Conservation (phyloP, 306 rosid genomes). For the Medicago arabica region DNA sequence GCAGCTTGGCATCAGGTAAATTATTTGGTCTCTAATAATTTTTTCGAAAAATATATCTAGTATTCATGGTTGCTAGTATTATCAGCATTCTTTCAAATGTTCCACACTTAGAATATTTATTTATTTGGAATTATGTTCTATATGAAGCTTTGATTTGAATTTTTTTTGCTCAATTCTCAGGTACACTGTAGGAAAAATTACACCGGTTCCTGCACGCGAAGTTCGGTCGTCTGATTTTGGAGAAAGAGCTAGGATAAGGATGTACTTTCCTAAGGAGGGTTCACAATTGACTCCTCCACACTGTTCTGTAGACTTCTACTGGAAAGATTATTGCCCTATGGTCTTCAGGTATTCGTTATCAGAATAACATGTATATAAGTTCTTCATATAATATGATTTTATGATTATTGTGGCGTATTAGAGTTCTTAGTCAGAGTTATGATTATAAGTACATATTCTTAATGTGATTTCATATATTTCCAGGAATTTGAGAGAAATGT, state of each 20-base stretch:
- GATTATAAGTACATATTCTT: conserved; percentile 4
- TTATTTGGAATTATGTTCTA: conserved; percentile 24
- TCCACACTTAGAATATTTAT: not conserved
- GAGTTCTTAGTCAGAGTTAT: not conserved
- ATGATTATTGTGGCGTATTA: not conserved
- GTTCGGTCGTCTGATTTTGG: conserved; percentile 96
- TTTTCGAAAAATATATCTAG: not conserved
- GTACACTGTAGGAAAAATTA: conserved; percentile 96
- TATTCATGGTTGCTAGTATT: not conserved
- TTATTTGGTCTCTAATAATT: not conserved
- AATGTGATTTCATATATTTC: conserved; percentile 34
- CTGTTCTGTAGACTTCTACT: conserved; percentile 74
- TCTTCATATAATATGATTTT: not conserved
- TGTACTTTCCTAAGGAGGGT: conserved; percentile 87
- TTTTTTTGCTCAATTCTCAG: conserved; percentile 62
- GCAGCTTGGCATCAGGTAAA: conserved; percentile 64
- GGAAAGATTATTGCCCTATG: conserved; percentile 99
- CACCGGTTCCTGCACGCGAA: conserved; percentile 94
- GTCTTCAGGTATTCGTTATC: conserved; percentile 80
- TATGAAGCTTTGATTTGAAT: conserved; percentile 29
- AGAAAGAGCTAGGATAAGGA: conserved; percentile 87
- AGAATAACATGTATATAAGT: not conserved
- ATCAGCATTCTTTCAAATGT: not conserved
- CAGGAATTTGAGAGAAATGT: conserved; percentile 99
- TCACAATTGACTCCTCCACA: conserved; percentile 96